phyloP scores from a whole-genome alignment of 306 rosid genomes.

The Prosopis cineraria region DNA sequence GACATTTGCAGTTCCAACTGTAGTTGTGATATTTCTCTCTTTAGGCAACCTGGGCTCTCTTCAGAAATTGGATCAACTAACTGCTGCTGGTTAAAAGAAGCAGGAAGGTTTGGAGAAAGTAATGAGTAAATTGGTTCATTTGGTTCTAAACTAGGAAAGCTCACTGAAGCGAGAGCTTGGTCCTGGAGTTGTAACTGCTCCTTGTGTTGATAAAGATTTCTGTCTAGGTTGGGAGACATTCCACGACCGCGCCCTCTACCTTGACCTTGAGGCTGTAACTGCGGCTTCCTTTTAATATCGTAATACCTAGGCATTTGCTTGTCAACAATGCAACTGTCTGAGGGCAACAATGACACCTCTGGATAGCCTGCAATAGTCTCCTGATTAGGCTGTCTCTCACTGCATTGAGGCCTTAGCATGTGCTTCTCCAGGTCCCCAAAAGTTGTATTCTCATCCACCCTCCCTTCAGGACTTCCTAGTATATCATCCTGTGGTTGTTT shows the following conservation, averaged over 20 bases:
- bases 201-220: not conserved
- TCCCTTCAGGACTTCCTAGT: not conserved
- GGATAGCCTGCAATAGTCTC: conserved; percentile 3
- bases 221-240: not conserved
- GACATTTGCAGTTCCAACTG: conserved; percentile 26
- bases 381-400: not conserved
- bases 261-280: not conserved
- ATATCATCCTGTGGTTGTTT: not conserved
- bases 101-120: not conserved
- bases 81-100: not conserved
- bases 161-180: not conserved
- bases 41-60: not conserved
- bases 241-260: not conserved
- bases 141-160: not conserved
- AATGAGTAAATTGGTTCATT: not conserved
- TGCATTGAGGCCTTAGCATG: not conserved
- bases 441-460: not conserved
- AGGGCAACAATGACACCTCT: conserved; percentile 12
- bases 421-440: not conserved
- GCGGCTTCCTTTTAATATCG: not conserved
- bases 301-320: not conserved
- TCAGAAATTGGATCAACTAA: not conserved
- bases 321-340: not conserved
- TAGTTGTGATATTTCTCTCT: not conserved
- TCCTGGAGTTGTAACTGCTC: not conserved